A percentile compares a stretch with the other conserved stretches of the same genome.
These are phyloP conservation scores for Cladobotryum protrusum DNA, from an alignment of 2,329 filamentous ascomycete genomes.

Conservation along the genomic window DNA sequence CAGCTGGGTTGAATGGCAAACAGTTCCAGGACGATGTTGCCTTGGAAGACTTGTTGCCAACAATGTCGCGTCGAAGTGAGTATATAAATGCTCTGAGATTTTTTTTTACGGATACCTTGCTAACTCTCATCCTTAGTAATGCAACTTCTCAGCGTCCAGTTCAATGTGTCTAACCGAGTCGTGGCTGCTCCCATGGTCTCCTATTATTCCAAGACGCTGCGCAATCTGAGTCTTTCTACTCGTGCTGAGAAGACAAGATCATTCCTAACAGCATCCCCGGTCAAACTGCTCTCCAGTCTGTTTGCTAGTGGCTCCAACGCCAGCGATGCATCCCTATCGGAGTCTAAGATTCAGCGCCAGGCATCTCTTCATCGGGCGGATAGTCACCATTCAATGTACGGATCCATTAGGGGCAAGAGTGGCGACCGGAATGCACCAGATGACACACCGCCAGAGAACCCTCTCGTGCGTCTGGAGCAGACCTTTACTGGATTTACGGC, in stretches of 20 bases:
- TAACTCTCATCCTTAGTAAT: conserved; percentile 55
- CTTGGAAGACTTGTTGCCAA: conserved; percentile 65
- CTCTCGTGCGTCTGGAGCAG: conserved; percentile 70
- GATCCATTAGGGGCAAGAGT: conserved; percentile 46
- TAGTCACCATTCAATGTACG: conserved; percentile 49
- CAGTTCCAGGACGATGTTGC: conserved; percentile 69
- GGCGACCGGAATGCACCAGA: conserved; percentile 29
- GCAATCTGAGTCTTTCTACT: conserved; percentile 57
- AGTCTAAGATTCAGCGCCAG: conserved; percentile 36
- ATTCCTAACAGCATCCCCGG: conserved; percentile 75
- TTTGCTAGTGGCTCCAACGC: conserved; percentile 54
- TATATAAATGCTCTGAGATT: background rate
- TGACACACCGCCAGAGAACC: conserved; percentile 55
- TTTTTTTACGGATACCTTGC: conserved; percentile 12
- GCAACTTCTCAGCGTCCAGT: conserved; percentile 64
- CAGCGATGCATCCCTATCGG: conserved; percentile 19
- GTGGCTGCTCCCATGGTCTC: conserved; percentile 65
- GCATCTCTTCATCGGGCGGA: conserved; percentile 36
- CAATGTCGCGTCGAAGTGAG: conserved; percentile 68
- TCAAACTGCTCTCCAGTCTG: conserved; percentile 82
- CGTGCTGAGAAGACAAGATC: conserved; percentile 60
- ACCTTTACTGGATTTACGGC: conserved; percentile 79
- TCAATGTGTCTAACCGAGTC: conserved; percentile 57
- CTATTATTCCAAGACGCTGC: conserved; percentile 72
- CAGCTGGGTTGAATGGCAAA: conserved; percentile 60